Evolutionary conservation across 2,329 filamentous ascomycete genomes (phyloP).

Genomic region (Fusarium nanum): DNA sequence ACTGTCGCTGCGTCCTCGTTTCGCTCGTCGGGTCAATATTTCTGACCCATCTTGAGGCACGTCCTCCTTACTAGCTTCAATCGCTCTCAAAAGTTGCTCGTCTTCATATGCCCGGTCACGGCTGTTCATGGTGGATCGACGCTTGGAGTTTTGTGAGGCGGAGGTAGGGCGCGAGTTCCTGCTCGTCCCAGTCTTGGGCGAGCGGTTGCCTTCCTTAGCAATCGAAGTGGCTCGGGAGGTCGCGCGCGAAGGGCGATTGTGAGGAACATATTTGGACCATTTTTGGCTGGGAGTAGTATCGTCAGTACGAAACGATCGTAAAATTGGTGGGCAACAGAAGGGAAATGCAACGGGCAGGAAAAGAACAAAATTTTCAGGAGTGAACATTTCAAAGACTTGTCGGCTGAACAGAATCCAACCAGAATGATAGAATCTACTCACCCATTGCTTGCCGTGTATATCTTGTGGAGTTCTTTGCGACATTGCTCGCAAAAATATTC

Average conservation of each 20-base stretch:
- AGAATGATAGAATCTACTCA: slow-evolving; percentile 61
- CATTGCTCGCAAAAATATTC: slow-evolving; percentile 99
- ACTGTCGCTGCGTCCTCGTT: slow-evolving; percentile 88
- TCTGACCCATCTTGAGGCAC: slow-evolving; percentile 63
- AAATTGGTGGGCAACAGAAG: neutral
- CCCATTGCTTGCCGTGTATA: slow-evolving; percentile 85
- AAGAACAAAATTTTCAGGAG: neutral
- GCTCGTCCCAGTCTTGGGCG: slow-evolving; percentile 70
- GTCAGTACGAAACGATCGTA: slow-evolving; percentile 51
- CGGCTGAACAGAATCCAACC: neutral
- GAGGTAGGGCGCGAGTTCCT: slow-evolving; percentile 67
- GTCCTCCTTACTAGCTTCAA: slow-evolving; percentile 94
- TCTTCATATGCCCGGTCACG: slow-evolving; percentile 95
- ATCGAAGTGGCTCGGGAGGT: slow-evolving; percentile 73
- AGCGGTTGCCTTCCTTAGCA: slow-evolving; percentile 62
- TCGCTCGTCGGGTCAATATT: slow-evolving; percentile 72
- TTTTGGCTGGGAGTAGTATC: slow-evolving; percentile 62
- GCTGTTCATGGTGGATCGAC: slow-evolving; percentile 97
- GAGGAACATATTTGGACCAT: slow-evolving; percentile 73
- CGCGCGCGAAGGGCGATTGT: slow-evolving; percentile 66
- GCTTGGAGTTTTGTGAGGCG: slow-evolving; percentile 71
- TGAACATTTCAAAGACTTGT: neutral
- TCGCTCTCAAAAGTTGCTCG: slow-evolving; percentile 85
- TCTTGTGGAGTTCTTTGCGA: slow-evolving; percentile 88
- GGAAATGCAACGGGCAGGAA: neutral